Conservation (phyloP, 352 stramenopile species). For the Lagenidium giganteum region DNA sequence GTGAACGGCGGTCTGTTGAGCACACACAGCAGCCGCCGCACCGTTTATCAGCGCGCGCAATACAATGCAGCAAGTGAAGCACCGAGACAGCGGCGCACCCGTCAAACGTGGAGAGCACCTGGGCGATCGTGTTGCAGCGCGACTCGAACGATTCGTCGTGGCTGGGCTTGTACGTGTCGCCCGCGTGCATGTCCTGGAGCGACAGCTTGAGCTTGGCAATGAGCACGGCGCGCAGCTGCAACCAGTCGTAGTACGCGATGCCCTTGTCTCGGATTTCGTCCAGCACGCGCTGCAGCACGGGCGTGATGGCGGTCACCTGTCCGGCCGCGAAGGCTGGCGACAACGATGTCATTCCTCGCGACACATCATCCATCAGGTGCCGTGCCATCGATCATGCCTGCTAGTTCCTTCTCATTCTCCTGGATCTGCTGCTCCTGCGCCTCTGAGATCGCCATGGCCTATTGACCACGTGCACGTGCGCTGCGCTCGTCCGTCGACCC, state of each 20-base stretch:
- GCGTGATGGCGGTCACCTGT: slow-evolving; percentile 34
- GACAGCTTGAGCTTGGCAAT: slow-evolving; percentile 42
- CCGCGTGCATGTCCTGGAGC: slow-evolving; percentile 51
- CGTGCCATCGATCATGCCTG: slow-evolving; percentile 21
- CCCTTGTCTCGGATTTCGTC: slow-evolving; percentile 66
- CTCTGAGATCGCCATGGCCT: too few relatives aligned
- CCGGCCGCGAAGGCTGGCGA: slow-evolving; percentile 46
- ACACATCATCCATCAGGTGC: neutral
- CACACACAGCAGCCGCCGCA: too few relatives aligned
- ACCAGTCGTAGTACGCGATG: slow-evolving; percentile 67
- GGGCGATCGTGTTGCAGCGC: slow-evolving; percentile 44
- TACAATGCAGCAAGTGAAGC: neutral
- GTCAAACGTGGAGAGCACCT: slow-evolving; percentile 62
- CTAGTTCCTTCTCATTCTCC: slow-evolving; percentile 68
- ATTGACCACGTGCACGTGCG: too few relatives aligned
- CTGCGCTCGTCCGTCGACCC: too few relatives aligned
- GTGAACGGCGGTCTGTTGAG: slow-evolving; percentile 62
- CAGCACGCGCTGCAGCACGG: slow-evolving; percentile 51
- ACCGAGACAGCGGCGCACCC: too few relatives aligned
- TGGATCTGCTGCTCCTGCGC: slow-evolving; percentile 50
- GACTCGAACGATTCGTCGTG: slow-evolving; percentile 44
- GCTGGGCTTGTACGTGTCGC: slow-evolving; percentile 39
- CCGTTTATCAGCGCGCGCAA: too few relatives aligned
- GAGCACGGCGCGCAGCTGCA: slow-evolving; percentile 63
- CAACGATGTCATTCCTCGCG: neutral